These are phyloP conservation scores for Teunomyces lycoperdinae DNA, from an alignment of 805 yeast species.

Conservation along the genomic window DNA sequence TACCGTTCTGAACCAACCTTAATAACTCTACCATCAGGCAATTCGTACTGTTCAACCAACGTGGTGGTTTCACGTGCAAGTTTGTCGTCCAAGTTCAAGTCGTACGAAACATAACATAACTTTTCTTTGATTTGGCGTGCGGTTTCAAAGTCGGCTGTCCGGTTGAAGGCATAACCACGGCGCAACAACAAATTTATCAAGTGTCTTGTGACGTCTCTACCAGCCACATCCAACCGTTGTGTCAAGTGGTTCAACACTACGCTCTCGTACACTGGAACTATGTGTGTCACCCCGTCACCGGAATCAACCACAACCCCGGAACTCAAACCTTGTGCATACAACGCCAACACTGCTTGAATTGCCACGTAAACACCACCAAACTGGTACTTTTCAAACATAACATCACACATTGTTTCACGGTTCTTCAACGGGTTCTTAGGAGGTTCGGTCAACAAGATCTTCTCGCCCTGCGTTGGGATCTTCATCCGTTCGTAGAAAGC, in stretches of 20 bases:
- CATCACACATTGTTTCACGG: slow-evolving; percentile 87
- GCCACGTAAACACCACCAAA: slow-evolving; percentile 95
- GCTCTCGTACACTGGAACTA: slow-evolving; percentile 96
- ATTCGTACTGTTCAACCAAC: slow-evolving; percentile 83
- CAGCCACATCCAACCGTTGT: slow-evolving; percentile 92
- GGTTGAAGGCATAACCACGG: slow-evolving; percentile 95
- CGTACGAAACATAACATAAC: slow-evolving; percentile 92
- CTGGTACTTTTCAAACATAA: slow-evolving; percentile 87
- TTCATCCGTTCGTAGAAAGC: slow-evolving; percentile 91
- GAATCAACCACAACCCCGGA: slow-evolving; percentile 98
- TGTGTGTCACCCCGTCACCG: slow-evolving; percentile 98
- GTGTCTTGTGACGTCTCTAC: slow-evolving; percentile 97
- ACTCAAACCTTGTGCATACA: slow-evolving; percentile 94
- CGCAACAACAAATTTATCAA: slow-evolving; percentile 86
- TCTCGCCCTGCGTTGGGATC: slow-evolving; percentile 68
- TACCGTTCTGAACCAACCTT: slow-evolving; percentile 94
- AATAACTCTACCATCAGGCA: slow-evolving; percentile 95
- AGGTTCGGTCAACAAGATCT: slow-evolving; percentile 90
- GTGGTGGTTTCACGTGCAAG: slow-evolving; percentile 94
- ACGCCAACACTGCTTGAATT: slow-evolving; percentile 95
- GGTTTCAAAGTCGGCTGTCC: slow-evolving; percentile 98
- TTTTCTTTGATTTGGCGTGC: slow-evolving; percentile 98
- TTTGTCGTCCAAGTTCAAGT: slow-evolving; percentile 82
- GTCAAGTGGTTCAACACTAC: slow-evolving; percentile 95
- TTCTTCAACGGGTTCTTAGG: slow-evolving; percentile 95